Evolutionary conservation across 208 protist genomes (phyloP).

Genomic region (Zelonia costaricensis): DNA sequence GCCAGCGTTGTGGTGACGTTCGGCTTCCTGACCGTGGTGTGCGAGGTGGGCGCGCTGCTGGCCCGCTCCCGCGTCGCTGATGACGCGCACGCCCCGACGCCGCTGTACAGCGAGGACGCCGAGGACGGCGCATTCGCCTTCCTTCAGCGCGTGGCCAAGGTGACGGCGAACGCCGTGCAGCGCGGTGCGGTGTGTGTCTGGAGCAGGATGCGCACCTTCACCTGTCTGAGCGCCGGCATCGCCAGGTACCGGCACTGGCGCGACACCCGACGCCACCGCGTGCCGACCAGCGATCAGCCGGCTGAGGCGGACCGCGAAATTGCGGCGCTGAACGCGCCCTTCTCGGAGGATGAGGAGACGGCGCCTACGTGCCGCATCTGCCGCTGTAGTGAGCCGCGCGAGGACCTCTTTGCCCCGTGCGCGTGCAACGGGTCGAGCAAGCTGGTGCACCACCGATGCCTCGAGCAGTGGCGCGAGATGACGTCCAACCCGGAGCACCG

Average conservation of each 20-base stretch:
- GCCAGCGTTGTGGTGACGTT: conserved; percentile 4
- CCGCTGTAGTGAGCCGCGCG: conserved; percentile 16
- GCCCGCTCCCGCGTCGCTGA: conserved; percentile 2
- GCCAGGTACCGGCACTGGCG: conserved; percentile 12
- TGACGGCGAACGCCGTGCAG: conserved; percentile 6
- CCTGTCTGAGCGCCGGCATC: not conserved
- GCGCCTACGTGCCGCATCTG: conserved; percentile 29
- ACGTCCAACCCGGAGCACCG: conserved; percentile 31
- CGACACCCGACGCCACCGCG: not conserved
- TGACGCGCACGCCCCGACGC: not conserved
- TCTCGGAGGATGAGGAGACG: conserved; percentile 23
- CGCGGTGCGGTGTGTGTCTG: not conserved
- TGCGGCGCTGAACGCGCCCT: not conserved
- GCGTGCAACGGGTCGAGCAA: conserved; percentile 31
- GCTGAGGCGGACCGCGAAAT: conserved; percentile 18
- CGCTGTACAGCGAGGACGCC: conserved; percentile 16
- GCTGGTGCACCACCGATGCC: conserved; percentile 28
- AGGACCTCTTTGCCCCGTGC: conserved; percentile 31
- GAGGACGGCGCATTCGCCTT: conserved; percentile 4
- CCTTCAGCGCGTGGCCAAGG: conserved; percentile 10
- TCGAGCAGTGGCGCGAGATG: conserved; percentile 33
- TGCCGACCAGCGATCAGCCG: conserved; percentile 6
- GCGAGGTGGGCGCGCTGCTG: conserved; percentile 15
- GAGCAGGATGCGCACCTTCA: not conserved
- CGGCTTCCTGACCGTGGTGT: conserved; percentile 12